These are phyloP conservation scores for Leccinum brunneo-olivaceum DNA, from an alignment of 1,284 basidiomycete genomes.

Conservation along the genomic window DNA sequence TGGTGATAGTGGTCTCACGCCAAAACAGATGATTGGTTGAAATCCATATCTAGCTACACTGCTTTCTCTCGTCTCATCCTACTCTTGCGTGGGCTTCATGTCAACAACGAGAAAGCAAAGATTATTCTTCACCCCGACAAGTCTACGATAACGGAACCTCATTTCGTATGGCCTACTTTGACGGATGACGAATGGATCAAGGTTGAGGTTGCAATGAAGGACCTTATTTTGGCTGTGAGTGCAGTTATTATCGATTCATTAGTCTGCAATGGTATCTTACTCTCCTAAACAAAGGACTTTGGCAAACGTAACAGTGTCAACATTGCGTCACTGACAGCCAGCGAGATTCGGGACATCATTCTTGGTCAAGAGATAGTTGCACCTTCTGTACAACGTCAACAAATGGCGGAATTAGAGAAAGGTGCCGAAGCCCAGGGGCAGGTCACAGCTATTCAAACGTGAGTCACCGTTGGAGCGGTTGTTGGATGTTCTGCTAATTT, in stretches of 20 bases:
- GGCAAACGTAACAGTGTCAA: conserved; percentile 99
- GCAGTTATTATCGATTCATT: not conserved
- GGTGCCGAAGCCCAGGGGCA: conserved; percentile 90
- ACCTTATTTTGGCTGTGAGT: conserved; percentile 78
- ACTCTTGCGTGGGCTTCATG: conserved; percentile 92
- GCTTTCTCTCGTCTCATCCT: conserved; percentile 98
- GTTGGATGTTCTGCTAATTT: conserved; percentile 11
- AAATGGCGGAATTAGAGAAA: conserved; percentile 99
- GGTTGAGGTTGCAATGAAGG: conserved; percentile 96
- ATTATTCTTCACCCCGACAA: conserved; percentile 89
- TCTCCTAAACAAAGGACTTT: conserved; percentile 63
- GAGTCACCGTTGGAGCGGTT: conserved; percentile 21
- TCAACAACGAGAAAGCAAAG: conserved; percentile 99
- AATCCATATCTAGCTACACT: conserved; percentile 97
- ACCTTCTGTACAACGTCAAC: conserved; percentile 89
- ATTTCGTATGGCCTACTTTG: conserved; percentile 97
- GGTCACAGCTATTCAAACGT: conserved; percentile 94
- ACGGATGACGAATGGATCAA: conserved; percentile 98
- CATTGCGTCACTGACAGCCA: conserved; percentile 92
- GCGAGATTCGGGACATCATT: conserved; percentile 95
- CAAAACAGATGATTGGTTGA: conserved; percentile 87
- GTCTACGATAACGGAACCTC: conserved; percentile 93
- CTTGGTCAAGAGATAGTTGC: conserved; percentile 96
- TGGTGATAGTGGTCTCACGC: conserved; percentile 5
- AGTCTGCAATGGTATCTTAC: conserved; percentile 2